A percentile compares a stretch with the other conserved stretches of the same genome.
phyloP scores from a whole-genome alignment of 192 early-diverging fungal genomes.

The Coemansia reversa region DNA sequence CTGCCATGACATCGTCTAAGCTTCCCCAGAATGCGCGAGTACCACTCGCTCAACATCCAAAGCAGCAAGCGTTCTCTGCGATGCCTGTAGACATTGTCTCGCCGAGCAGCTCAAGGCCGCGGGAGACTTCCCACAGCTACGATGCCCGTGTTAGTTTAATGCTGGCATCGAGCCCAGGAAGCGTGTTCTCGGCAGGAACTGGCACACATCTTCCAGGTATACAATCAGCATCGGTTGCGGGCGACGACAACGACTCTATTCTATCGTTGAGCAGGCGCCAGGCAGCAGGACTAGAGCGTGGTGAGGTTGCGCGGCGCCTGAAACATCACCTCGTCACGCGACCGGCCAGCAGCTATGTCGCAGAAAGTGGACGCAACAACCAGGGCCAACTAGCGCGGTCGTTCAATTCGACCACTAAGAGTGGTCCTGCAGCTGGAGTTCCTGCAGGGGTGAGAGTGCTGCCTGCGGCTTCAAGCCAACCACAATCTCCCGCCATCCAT shows the following conservation, averaged over 20 bases:
- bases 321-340: slow-evolving; percentile 71
- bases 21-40: not conserved
- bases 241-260: slow-evolving; percentile 26
- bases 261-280: slow-evolving; percentile 16
- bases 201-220: not conserved
- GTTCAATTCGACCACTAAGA: not conserved
- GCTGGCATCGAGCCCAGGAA: slow-evolving; percentile 7
- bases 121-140: slow-evolving; percentile 12
- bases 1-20: not conserved
- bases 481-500: not conserved
- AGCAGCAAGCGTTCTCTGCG: not conserved
- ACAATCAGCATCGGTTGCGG: not conserved
- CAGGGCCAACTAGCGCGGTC: not conserved
- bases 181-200: not conserved
- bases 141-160: slow-evolving; percentile 11
- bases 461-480: no score
- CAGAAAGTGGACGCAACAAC: not conserved
- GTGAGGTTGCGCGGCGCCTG: slow-evolving; percentile 64
- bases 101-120: not conserved
- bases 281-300: slow-evolving; percentile 29
- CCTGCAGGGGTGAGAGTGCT: not conserved
- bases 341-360: slow-evolving; percentile 26
- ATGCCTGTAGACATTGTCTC: slow-evolving; percentile 17
- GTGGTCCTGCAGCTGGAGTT: not conserved
- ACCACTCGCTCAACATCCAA: not conserved